phyloP scores from a whole-genome alignment of 495 filamentous ascomycete genomes.

The Daldinia decipiens region DNA sequence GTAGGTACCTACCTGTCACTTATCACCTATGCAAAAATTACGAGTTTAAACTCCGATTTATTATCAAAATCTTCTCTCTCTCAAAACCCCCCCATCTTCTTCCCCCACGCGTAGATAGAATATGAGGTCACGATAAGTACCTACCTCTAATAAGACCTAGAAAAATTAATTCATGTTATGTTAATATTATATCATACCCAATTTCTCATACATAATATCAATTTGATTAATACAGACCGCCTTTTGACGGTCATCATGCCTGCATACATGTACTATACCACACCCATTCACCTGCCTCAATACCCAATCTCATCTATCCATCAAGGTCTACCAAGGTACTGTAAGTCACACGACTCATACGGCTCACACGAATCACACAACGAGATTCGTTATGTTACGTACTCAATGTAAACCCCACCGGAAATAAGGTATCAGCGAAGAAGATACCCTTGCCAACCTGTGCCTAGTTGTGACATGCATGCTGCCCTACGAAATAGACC shows the following conservation, averaged over 20 bases:
- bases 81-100: background rate
- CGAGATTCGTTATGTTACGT: constrained; percentile 5
- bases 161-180: constrained; percentile 13
- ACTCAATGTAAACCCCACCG: background rate
- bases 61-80: constrained; percentile 14
- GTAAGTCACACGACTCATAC: constrained; percentile 17
- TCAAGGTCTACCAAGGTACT: constrained; percentile 1
- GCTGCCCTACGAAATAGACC: constrained; percentile 10
- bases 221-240: constrained; percentile 40
- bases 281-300: constrained; percentile 22
- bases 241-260: constrained; percentile 16
- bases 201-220: constrained; percentile 16
- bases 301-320: constrained; percentile 23
- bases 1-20: too few relatives aligned
- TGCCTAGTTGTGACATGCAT: constrained; percentile 28
- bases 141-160: constrained; percentile 22
- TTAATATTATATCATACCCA: constrained; percentile 32
- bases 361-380: background rate
- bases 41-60: constrained; percentile 10
- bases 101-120: constrained; percentile 10
- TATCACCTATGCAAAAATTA: constrained; percentile 5
- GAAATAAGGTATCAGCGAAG: constrained; percentile 20
- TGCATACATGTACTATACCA: constrained; percentile 10
- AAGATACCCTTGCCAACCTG: constrained; percentile 7
- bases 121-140: constrained; percentile 22